Evolutionary conservation across 306 rosid genomes (phyloP), one percentile per base, ranked within the genome.

Genomic region (Mimosa pudica): DNA sequence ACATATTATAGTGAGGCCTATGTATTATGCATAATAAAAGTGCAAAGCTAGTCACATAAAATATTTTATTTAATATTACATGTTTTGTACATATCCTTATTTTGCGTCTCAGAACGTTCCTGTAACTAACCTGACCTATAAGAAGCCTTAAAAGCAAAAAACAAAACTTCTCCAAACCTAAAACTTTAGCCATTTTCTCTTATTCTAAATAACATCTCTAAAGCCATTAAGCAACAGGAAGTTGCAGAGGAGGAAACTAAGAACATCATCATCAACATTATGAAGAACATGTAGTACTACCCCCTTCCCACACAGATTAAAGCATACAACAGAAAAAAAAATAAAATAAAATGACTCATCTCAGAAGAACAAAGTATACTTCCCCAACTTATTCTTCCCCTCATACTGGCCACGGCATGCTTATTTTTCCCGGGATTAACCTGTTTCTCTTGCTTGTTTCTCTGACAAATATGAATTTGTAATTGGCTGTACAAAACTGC

Each of bases 401-500:
- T n/a, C 14, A 86, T 61, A 80, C 52, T 73, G 62, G 82, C 47
- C 72, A 41, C 66, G 47, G 16, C 36, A 74, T 75, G 76, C 67
- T 32, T 72, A 81, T 30, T 74, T 80, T 66, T 78, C 33, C 46
- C 73, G 47, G 80, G 77, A 77, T 73, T 79, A 86, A 11, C 88
- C 84, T 1, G 63, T 77, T 58, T 58, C 85, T 87, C 89, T 88
- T 71, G 71, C 77, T 77, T 52, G 80, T 71, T 82, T 89, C 64
- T 75, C 87, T 8, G 70, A 81, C 12, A 42, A 73, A 82, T 93
- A 87, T 12, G 88, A 83, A 61, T 96, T 96, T 41, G 92, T 71
- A 48, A 87, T 79, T 74, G 82, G 89, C 87, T 87, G 89, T 70
- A 88, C 89, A 57, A 88, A 85, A 82, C 98, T 91, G 94, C 88